Evolutionary conservation across 257 asterid genomes (phyloP).

Genomic region (Mentha longifolia): DNA sequence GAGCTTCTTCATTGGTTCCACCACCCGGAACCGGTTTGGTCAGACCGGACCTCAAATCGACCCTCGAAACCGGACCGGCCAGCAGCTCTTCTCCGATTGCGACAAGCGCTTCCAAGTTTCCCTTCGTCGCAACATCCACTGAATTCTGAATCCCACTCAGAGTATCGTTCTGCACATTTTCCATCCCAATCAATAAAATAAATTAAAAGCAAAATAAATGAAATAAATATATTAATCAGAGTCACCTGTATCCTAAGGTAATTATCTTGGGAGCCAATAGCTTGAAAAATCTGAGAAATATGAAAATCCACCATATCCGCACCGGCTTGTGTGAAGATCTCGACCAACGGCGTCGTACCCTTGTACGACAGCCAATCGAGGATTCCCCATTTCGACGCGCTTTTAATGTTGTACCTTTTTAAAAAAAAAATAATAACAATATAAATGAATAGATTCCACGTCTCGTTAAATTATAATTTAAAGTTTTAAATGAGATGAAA

Average conservation of each 20-base stretch:
- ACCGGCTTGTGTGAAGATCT: constrained; percentile 53
- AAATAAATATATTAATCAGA: not conserved
- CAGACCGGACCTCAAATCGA: constrained; percentile 47
- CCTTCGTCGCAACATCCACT: constrained; percentile 50
- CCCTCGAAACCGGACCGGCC: constrained; percentile 44
- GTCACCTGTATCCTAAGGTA: constrained; percentile 64
- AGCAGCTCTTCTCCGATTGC: constrained; percentile 46
- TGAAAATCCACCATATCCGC: constrained; percentile 65
- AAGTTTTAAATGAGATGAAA: too few species aligned
- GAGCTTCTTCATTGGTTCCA: constrained; percentile 49
- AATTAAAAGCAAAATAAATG: not conserved
- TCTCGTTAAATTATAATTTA: too few species aligned
- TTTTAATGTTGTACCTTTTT: constrained; percentile 22
- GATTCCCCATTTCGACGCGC: constrained; percentile 60
- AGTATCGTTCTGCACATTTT: constrained; percentile 47
- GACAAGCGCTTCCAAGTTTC: constrained; percentile 48
- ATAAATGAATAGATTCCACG: too few species aligned
- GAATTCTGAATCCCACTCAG: constrained; percentile 44
- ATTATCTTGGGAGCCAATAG: constrained; percentile 42
- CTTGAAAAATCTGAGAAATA: constrained; percentile 45
- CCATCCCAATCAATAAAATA: not conserved
- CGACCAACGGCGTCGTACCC: constrained; percentile 53
- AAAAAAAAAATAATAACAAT: too few species aligned
- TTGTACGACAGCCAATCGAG: constrained; percentile 47
- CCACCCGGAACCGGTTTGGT: constrained; percentile 44